Evolutionary conservation across 2,329 filamentous ascomycete genomes (phyloP).

Genomic region (Trichoderma breve): DNA sequence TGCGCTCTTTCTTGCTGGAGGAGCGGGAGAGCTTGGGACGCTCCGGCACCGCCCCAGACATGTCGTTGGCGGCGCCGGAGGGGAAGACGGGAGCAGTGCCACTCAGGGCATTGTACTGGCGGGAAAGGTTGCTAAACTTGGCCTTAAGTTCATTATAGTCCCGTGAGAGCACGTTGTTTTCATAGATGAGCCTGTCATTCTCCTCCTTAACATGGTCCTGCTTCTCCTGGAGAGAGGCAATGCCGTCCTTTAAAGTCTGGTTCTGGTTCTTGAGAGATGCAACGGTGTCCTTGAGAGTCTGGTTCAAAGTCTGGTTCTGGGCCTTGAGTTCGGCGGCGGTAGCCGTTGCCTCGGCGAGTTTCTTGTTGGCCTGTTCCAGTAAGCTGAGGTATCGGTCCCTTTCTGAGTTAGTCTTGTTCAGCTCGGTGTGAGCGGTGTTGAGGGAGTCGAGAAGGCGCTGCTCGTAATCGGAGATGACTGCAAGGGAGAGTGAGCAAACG

Average conservation of each 20-base stretch:
- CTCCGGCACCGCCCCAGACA: slow-evolving; percentile 28
- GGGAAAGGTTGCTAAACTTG: slow-evolving; percentile 31
- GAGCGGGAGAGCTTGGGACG: slow-evolving; percentile 29
- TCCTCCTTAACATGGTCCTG: slow-evolving; percentile 26
- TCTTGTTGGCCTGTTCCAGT: slow-evolving; percentile 31
- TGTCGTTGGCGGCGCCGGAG: slow-evolving; percentile 15
- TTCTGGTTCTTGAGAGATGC: slow-evolving; percentile 20
- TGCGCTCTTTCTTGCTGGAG: slow-evolving; percentile 31
- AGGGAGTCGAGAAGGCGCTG: slow-evolving; percentile 25
- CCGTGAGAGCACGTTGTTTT: slow-evolving; percentile 31
- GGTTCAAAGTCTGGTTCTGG: slow-evolving; percentile 18
- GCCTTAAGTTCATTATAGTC: slow-evolving; percentile 30
- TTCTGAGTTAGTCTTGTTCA: slow-evolving; percentile 27
- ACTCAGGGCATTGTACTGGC: slow-evolving; percentile 31
- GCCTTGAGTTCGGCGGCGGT: slow-evolving; percentile 23
- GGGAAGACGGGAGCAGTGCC: slow-evolving; percentile 28
- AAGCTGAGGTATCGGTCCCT: slow-evolving; percentile 28
- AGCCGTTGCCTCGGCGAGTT: slow-evolving; percentile 29
- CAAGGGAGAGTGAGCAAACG: slow-evolving; percentile 10
- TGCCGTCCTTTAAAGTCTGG: slow-evolving; percentile 22
- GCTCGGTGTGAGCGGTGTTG: slow-evolving; percentile 26
- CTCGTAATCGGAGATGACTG: slow-evolving; percentile 17
- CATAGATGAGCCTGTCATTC: slow-evolving; percentile 27
- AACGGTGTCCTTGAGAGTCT: slow-evolving; percentile 22
- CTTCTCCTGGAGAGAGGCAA: slow-evolving; percentile 23